Conservation (phyloP, 2,329 filamentous ascomycete genomes). For the Venturia asperata region DNA sequence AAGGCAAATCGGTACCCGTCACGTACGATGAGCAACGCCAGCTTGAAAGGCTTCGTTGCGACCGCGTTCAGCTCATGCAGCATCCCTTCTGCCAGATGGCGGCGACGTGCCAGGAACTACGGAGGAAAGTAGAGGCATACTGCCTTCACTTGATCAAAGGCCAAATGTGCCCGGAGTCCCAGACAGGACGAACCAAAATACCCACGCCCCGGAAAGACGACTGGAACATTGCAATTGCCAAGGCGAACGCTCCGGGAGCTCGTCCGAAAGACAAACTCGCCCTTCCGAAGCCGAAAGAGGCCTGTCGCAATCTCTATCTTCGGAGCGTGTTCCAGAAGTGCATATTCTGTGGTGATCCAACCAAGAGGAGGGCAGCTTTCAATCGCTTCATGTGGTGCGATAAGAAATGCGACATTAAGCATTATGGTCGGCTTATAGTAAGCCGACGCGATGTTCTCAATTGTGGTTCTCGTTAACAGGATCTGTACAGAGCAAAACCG, state of each 20-base stretch:
- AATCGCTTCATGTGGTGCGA: conserved; percentile 17
- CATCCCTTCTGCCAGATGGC: conserved; percentile 15
- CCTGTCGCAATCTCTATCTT: not conserved
- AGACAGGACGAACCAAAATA: not conserved
- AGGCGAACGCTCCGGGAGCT: not conserved
- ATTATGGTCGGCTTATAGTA: conserved; percentile 14
- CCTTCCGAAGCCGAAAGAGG: not conserved
- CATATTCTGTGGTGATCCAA: conserved; percentile 11
- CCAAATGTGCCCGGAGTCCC: not conserved
- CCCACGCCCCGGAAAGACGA: not conserved
- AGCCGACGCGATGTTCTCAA: not conserved
- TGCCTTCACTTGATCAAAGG: conserved; percentile 16
- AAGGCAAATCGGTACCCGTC: not conserved
- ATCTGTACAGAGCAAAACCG: conserved; percentile 11
- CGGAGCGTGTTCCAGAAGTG: conserved; percentile 8
- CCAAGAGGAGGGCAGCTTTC: conserved; percentile 11
- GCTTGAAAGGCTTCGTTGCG: not conserved
- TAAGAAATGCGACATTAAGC: conserved; percentile 10
- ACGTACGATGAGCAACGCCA: not conserved
- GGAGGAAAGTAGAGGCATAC: not conserved
- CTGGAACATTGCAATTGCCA: not conserved
- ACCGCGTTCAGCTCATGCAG: not conserved
- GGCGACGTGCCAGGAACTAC: conserved; percentile 7
- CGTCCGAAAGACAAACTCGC: not conserved
- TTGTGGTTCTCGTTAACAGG: not conserved